phyloP scores from a whole-genome alignment of 306 rosid species.

The Vigna mungo region DNA sequence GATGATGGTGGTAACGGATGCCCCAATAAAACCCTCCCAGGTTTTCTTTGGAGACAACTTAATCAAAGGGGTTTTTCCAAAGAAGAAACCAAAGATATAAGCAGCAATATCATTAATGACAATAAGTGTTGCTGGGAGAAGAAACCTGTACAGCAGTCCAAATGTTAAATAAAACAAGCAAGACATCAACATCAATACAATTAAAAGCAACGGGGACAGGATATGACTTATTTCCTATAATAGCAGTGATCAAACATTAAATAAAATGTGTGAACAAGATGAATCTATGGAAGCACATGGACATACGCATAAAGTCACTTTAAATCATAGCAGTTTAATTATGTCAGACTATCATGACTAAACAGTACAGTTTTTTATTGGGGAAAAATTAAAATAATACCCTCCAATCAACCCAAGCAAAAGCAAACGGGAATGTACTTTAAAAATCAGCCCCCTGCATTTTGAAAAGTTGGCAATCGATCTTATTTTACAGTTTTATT shows the following conservation, averaged over 20 bases:
- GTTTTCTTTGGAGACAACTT: constrained; percentile 99
- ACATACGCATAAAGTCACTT: constrained; percentile 14
- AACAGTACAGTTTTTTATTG: not conserved
- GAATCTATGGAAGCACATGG: not conserved
- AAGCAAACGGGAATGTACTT: constrained; percentile 26
- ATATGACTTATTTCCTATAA: not conserved
- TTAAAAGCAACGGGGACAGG: constrained; percentile 23
- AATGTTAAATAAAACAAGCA: constrained; percentile 40
- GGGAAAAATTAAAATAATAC: constrained; percentile 26
- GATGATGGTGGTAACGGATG: constrained; percentile 90
- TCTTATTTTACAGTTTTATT: constrained; percentile 29
- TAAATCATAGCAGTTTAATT: not conserved
- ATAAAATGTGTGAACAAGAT: not conserved
- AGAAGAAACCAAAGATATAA: constrained; percentile 90
- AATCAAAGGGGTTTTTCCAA: constrained; percentile 96
- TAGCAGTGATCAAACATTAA: constrained; percentile 21
- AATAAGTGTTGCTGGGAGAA: constrained; percentile 96
- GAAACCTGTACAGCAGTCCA: constrained; percentile 77
- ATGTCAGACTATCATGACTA: not conserved
- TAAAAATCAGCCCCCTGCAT: constrained; percentile 31
- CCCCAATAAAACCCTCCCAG: constrained; percentile 99
- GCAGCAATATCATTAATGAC: constrained; percentile 97
- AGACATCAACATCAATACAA: constrained; percentile 29
- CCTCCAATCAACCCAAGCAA: constrained; percentile 26
- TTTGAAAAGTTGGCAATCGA: constrained; percentile 12